Evolutionary conservation across 805 yeast species (phyloP), one percentile per base, ranked within the genome.

Genomic region (Brettanomyces naardenensis): DNA sequence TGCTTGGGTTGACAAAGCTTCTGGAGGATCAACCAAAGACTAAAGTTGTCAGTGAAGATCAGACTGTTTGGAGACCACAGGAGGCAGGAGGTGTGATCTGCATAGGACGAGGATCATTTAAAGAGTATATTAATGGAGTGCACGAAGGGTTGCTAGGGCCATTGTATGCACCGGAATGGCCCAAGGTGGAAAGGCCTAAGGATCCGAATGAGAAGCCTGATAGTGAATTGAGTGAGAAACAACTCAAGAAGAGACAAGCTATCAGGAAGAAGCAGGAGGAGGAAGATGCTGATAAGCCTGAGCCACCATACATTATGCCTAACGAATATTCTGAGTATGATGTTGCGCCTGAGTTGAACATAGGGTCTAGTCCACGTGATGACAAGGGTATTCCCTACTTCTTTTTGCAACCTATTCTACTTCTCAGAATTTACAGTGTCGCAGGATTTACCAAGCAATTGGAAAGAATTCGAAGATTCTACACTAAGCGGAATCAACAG

Each of bases 141-240:
- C 96, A 92, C 49, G 98, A 92, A 64, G 98, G 98, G 5, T 69
- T 92, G 54, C 61, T 92, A 33, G 98, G 98, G 0, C 97, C 97
- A 2, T 64, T 90, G 41, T 87, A 65, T 28, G 61, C 53, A 19
- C 71, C 64, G 4, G 44, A 37, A 30, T 42, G n/a, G 35, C 31
- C 6, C 28, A 36, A 22, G 21, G 73, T 15, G 58, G 65, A 39
- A 76, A 80, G 4, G 47, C 46, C 14, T 41, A 44, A 9, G 56
- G 35, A 43, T 11, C 23, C 38, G 4, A 42, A 43, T 25, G 42
- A 43, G 28, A 42, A 39, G 23, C 31, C 29, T 18, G 41, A 33
- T 14, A 22, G 34, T 13, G 25, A 15, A 29, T 28, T 26, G 19
- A 25, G 21, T 17, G 29, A 26, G 44, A 73, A 13, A 59, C 81